phyloP scores from a whole-genome alignment of 495 filamentous ascomycete genomes.

The Aspergillus indologenus region DNA sequence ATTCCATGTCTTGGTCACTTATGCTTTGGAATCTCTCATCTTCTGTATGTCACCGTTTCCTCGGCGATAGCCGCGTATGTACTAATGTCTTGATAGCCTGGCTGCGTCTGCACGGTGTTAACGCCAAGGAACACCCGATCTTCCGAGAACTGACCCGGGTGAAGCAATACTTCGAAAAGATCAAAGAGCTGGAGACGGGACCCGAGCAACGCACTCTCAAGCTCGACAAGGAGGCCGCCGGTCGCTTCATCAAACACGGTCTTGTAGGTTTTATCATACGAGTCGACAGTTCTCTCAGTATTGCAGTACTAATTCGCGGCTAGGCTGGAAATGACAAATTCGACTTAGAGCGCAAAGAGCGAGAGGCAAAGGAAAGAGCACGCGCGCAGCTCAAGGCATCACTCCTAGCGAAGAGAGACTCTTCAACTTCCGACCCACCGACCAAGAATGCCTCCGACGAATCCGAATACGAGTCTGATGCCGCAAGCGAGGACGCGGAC shows the following conservation, averaged over 20 bases:
- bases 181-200: conserved; percentile 60
- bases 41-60: conserved; percentile 61
- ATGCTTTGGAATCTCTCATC: conserved; percentile 86
- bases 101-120: conserved; percentile 71
- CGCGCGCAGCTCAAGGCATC: conserved; percentile 49
- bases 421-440: conserved; percentile 16
- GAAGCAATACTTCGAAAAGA: conserved; percentile 90
- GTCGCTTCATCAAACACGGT: conserved; percentile 75
- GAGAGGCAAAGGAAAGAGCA: conserved; percentile 51
- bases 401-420: conserved; percentile 35
- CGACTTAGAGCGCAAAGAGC: conserved; percentile 52
- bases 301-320: conserved; percentile 7
- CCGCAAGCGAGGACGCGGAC: conserved; percentile 23
- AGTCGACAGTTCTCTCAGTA: background rate
- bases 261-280: conserved; percentile 46
- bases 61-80: conserved; percentile 19
- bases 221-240: conserved; percentile 77
- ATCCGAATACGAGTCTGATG: conserved; percentile 28
- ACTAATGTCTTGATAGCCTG: conserved; percentile 51
- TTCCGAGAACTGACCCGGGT: conserved; percentile 81
- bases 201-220: conserved; percentile 54
- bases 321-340: conserved; percentile 64
- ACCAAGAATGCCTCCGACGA: conserved; percentile 17
- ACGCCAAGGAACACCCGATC: conserved; percentile 80
- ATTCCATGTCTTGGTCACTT: conserved; percentile 77